phyloP scores from a whole-genome alignment of 164 flowering plant genomes.

The Tinospora cordifolia region DNA sequence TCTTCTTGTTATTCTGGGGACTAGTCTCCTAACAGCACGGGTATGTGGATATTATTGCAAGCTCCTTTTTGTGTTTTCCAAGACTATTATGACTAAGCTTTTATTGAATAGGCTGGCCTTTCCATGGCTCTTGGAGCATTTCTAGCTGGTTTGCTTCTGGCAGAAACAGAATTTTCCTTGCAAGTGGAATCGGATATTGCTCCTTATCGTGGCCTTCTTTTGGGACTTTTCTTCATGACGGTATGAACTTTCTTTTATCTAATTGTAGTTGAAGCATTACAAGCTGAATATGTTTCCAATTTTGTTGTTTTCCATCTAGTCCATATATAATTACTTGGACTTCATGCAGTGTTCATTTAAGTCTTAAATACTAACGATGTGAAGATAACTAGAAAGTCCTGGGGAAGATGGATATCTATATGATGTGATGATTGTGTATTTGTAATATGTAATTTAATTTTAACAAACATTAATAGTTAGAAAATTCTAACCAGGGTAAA shows the following conservation, averaged over 20 bases:
- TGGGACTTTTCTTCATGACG: slow-evolving; percentile 99
- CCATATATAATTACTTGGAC: neutral
- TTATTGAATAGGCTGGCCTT: slow-evolving; percentile 77
- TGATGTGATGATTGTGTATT: neutral
- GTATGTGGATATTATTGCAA: slow-evolving; percentile 33
- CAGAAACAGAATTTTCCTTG: slow-evolving; percentile 97
- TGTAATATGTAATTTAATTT: neutral
- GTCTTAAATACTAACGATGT: neutral
- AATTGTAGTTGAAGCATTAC: neutral
- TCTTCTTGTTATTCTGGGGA: slow-evolving; percentile 90
- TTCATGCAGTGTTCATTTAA: too few species aligned
- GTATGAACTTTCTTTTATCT: slow-evolving; percentile 31
- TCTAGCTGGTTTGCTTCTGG: slow-evolving; percentile 98
- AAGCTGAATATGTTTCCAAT: neutral
- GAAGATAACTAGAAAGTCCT: neutral
- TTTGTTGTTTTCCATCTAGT: neutral
- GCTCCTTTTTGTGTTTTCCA: slow-evolving; percentile 6
- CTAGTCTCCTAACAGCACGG: slow-evolving; percentile 98
- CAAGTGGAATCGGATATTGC: slow-evolving; percentile 99
- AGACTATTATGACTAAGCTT: slow-evolving; percentile 5
- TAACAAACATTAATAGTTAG: neutral
- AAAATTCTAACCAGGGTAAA: neutral
- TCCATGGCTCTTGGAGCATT: slow-evolving; percentile 99
- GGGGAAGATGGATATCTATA: neutral
- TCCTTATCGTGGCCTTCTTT: slow-evolving; percentile 96